Evolutionary conservation across 2,329 filamentous ascomycete species (phyloP).

Genomic region (Aspergillus pseudoterreus): DNA sequence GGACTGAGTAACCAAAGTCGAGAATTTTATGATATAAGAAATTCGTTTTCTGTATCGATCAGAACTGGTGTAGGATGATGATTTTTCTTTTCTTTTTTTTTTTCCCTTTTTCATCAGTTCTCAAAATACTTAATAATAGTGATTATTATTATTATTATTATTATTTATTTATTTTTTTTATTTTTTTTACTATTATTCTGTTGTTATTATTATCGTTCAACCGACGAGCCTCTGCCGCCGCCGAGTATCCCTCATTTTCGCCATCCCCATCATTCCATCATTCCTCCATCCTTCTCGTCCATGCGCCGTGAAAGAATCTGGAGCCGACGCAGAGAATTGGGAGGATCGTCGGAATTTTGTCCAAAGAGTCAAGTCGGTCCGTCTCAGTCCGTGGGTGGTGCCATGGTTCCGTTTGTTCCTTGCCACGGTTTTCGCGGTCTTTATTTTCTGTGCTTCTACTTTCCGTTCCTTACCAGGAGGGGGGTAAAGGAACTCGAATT

Average conservation of each 20-base stretch:
- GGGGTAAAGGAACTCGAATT: too few species aligned
- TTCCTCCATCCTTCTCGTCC: background rate
- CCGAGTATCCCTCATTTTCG: too few species aligned
- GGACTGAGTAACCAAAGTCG: background rate
- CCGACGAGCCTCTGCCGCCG: too few species aligned
- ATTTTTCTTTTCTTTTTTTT: background rate
- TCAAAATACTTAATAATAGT: too few species aligned
- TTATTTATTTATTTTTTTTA: too few species aligned
- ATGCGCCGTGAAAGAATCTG: background rate
- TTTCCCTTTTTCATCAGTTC: background rate
- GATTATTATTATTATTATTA: too few species aligned
- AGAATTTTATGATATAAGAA: background rate
- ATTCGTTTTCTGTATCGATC: background rate
- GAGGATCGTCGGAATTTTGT: conserved; percentile 2
- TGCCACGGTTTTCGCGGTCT: conserved; percentile 12
- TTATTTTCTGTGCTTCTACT: background rate
- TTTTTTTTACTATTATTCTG: too few species aligned
- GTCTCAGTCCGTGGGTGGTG: conserved; percentile 9
- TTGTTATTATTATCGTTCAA: too few species aligned
- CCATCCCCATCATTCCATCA: background rate
- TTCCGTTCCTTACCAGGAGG: background rate
- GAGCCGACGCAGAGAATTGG: background rate
- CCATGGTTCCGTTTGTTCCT: conserved; percentile 10
- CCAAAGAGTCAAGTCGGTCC: conserved; percentile 2
- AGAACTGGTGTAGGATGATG: background rate